phyloP scores from a whole-genome alignment of 805 yeast genomes.

The Metschnikowia orientalis region DNA sequence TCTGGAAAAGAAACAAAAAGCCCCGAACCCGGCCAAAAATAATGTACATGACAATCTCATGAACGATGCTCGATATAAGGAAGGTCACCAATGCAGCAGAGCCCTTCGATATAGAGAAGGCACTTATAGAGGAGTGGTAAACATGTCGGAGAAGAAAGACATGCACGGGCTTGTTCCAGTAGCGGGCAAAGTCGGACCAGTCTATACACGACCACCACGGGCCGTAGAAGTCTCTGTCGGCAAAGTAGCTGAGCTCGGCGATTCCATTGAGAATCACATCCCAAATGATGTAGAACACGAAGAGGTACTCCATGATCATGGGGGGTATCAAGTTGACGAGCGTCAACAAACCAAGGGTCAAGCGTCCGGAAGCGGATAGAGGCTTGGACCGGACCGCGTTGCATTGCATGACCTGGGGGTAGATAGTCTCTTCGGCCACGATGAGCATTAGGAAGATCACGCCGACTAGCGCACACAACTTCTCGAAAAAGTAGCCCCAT shows the following conservation, averaged over 20 bases:
- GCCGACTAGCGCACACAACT: constrained; percentile 80
- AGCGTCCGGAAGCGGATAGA: constrained; percentile 4
- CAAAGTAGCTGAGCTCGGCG: constrained; percentile 83
- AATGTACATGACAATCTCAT: constrained; percentile 89
- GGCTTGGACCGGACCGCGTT: constrained; percentile 40
- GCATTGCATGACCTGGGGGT: constrained; percentile 67
- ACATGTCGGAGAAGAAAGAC: constrained; percentile 86
- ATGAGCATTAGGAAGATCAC: constrained; percentile 77
- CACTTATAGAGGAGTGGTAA: constrained; percentile 83
- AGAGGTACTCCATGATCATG: constrained; percentile 67
- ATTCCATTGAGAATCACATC: constrained; percentile 85
- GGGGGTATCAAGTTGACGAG: constrained; percentile 75
- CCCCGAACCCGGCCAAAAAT: constrained; percentile 78
- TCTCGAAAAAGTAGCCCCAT: constrained; percentile 62
- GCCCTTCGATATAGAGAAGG: constrained; percentile 57
- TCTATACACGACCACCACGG: constrained; percentile 97
- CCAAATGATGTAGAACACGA: constrained; percentile 90
- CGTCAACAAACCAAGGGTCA: constrained; percentile 23
- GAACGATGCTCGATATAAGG: constrained; percentile 73
- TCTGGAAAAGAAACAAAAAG: constrained; percentile 73
- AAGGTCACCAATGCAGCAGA: constrained; percentile 78
- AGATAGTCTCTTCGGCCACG: constrained; percentile 69
- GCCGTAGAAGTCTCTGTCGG: constrained; percentile 89
- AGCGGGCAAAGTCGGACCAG: constrained; percentile 89
- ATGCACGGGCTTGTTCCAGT: constrained; percentile 95